Conservation (phyloP, 371 early-diverging fungal species). For the Rhizopus arrhizus region DNA sequence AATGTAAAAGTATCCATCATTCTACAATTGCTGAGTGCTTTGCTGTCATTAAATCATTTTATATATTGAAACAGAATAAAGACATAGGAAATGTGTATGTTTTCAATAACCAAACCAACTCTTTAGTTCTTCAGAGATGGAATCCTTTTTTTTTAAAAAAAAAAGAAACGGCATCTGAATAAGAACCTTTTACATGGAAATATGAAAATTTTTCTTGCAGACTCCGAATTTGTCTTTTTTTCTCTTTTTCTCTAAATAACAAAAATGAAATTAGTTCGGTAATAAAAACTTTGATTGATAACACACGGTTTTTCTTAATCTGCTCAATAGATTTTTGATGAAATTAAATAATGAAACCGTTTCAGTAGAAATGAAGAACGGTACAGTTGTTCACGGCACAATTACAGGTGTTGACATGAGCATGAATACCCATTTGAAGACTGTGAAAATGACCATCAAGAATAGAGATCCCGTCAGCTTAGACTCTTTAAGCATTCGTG, state of each 20-base stretch:
- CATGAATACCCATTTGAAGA: slow-evolving; percentile 98
- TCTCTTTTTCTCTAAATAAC: not conserved
- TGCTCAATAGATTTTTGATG: slow-evolving; percentile 80
- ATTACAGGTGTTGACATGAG: slow-evolving; percentile 95
- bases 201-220: not conserved
- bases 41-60: too few relatives aligned
- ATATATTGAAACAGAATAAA: too few relatives aligned
- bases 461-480: slow-evolving; percentile 85
- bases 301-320: not conserved
- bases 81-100: too few relatives aligned
- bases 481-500: slow-evolving; percentile 91
- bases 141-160: too few relatives aligned
- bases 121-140: too few relatives aligned
- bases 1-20: too few relatives aligned
- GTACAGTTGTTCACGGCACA: slow-evolving; percentile 93
- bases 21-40: too few relatives aligned
- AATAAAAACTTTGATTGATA: not conserved
- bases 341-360: slow-evolving; percentile 92
- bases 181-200: too few relatives aligned
- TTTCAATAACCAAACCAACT: too few relatives aligned
- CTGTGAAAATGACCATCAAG: slow-evolving; percentile 96
- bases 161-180: too few relatives aligned
- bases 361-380: slow-evolving; percentile 93
- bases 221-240: not conserved
- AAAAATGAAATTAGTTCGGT: slow-evolving; percentile 17